Conservation (phyloP, 2,329 filamentous ascomycete genomes). For the Cadophora sp. region DNA sequence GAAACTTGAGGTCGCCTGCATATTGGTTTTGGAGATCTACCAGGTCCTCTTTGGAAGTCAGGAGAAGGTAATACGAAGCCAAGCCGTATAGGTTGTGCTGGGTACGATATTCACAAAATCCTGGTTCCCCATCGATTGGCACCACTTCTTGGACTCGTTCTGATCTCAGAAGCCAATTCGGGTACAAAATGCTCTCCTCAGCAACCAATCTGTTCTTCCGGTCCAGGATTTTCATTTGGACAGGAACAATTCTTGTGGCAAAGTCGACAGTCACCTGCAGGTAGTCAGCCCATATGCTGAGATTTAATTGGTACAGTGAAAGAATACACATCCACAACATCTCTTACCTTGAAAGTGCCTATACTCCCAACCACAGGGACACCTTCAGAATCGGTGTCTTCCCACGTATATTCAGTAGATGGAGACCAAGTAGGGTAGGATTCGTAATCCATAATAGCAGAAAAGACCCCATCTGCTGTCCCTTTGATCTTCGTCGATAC, state of each 20-base stretch:
- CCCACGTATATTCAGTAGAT: constrained; percentile 32
- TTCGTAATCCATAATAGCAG: constrained; percentile 30
- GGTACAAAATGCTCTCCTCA: constrained; percentile 27
- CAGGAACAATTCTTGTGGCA: constrained; percentile 19
- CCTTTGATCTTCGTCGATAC: constrained; percentile 33
- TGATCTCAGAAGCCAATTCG: constrained; percentile 32
- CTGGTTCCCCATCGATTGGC: constrained; percentile 27
- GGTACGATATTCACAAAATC: constrained; percentile 36
- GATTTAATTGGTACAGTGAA: no score
- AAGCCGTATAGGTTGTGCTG: constrained; percentile 33
- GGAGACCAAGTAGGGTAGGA: constrained; percentile 26
- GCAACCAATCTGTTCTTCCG: constrained; percentile 28
- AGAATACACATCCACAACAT: neutral
- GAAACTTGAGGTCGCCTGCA: constrained; percentile 28
- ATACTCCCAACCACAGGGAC: constrained; percentile 30
- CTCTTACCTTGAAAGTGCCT: constrained; percentile 33
- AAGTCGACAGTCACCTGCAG: constrained; percentile 26
- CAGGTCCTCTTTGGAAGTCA: constrained; percentile 33
- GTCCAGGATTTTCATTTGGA: constrained; percentile 33
- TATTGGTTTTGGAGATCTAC: constrained; percentile 20
- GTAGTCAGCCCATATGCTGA: constrained; percentile 6
- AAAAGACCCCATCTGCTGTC: constrained; percentile 35
- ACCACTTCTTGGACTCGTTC: constrained; percentile 38
- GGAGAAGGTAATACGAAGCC: constrained; percentile 36
- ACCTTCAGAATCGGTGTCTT: constrained; percentile 24